phyloP scores from a whole-genome alignment of 2,329 filamentous ascomycete species.

The Claviceps lovelessii region DNA sequence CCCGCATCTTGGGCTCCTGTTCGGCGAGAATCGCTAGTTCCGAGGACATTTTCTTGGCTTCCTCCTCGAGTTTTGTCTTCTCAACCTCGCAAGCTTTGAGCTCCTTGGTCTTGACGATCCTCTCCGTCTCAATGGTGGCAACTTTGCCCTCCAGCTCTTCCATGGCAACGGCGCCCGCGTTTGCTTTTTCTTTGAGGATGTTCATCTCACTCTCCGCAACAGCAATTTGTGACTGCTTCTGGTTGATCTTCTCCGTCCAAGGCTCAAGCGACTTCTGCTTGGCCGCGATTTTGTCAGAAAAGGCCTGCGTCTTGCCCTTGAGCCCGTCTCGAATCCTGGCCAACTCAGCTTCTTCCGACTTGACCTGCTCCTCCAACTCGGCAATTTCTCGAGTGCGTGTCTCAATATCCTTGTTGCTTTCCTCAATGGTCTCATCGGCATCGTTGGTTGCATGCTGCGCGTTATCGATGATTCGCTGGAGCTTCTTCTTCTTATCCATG shows the following conservation, averaged over 20 bases:
- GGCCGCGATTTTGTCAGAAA: conserved; percentile 79
- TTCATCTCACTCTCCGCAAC: conserved; percentile 90
- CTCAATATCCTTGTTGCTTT: conserved; percentile 66
- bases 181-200: conserved; percentile 80
- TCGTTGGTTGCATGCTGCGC: conserved; percentile 63
- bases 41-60: conserved; percentile 54
- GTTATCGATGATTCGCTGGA: conserved; percentile 72
- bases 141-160: conserved; percentile 76
- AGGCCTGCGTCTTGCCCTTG: conserved; percentile 88
- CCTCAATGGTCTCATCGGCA: conserved; percentile 62
- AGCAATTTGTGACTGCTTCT: conserved; percentile 86
- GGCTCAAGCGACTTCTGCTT: conserved; percentile 93
- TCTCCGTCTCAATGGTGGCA: conserved; percentile 53
- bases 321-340: conserved; percentile 69
- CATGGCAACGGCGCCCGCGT: conserved; percentile 69
- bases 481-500: conserved; percentile 78
- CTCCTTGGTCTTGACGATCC: conserved; percentile 55
- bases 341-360: conserved; percentile 68
- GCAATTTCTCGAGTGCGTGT: conserved; percentile 60
- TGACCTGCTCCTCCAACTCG: conserved; percentile 61
- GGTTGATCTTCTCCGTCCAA: conserved; percentile 93
- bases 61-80: conserved; percentile 57
- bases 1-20: conserved; percentile 69
- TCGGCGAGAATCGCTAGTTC: conserved; percentile 59
- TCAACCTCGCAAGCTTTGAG: conserved; percentile 63